Evolutionary conservation across 768 basidiomycete species (phyloP).

Genomic region (Boletus coccyginus): DNA sequence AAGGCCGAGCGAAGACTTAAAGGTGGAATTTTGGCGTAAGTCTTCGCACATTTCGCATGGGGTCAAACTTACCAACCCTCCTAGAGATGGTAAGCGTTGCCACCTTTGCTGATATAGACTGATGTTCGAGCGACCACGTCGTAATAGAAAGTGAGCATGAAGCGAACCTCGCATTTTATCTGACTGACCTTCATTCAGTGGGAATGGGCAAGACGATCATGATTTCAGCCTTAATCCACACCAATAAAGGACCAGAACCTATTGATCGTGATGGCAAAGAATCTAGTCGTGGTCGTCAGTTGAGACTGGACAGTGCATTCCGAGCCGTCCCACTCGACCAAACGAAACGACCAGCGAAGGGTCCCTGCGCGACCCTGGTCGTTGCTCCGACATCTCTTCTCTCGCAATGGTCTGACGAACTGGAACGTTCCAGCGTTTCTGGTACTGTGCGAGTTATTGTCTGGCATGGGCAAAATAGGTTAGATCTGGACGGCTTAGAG

Average conservation of each 20-base stretch:
- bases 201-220: slow-evolving; percentile 97
- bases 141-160: slow-evolving; percentile 47
- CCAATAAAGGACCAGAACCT: slow-evolving; percentile 53
- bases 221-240: slow-evolving; percentile 87
- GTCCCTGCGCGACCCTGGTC: slow-evolving; percentile 72
- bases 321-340: slow-evolving; percentile 40
- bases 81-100: slow-evolving; percentile 35
- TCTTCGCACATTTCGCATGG: slow-evolving; percentile 8
- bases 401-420: slow-evolving; percentile 90
- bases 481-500: slow-evolving; percentile 64
- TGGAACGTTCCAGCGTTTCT: slow-evolving; percentile 77
- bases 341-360: slow-evolving; percentile 22
- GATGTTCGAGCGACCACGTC: slow-evolving; percentile 4
- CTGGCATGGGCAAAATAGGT: slow-evolving; percentile 87
- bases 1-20: slow-evolving; percentile 70
- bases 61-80: slow-evolving; percentile 6
- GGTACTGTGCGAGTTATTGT: slow-evolving; percentile 64
- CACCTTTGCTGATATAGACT: neutral
- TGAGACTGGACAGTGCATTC: slow-evolving; percentile 65
- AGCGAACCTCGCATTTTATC: neutral
- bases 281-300: slow-evolving; percentile 48
- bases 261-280: slow-evolving; percentile 27
- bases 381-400: slow-evolving; percentile 91
- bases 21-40: slow-evolving; percentile 91
- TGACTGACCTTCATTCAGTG: slow-evolving; percentile 47